Base-by-base conservation (phyloP, 768 basidiomycete genomes). In the Postia placenta region DNA sequence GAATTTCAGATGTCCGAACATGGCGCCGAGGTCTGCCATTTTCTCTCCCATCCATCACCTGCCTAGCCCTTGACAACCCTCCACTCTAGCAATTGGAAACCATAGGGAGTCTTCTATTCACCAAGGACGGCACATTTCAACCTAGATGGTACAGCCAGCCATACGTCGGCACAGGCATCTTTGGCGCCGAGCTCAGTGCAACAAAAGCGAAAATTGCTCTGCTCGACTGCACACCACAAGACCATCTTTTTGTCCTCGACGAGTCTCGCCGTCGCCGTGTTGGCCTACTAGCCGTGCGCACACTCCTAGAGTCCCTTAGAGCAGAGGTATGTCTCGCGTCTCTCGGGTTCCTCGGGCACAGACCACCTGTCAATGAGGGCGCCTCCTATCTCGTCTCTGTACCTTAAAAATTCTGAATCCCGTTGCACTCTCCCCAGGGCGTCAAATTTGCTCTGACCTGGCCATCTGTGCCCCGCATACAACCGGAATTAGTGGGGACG, bases 181-280 rank as follows among this genome's bases (percentile, higher is more conserved):
- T 45, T 24, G 45, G 45, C 7, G 30, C 45, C 33, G 45, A 45
- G 23, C 45, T 45, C 27, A 45, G 45, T 17, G 45, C 45, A 4
- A 35, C 5, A 6, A 30, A 9, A 5, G 25, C n/a, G 4, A 45
- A 45, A 30, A 20, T 45, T 15, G 45, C 45, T 5, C 27, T 45
- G n/a, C 45, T 45, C 15, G 27, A 28, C 45, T 45, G 45, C 30
- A n/a, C 20, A 12, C 5, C 27, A 9, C 20, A 24, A 11, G 45
- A 45, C 33, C 36, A 20, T 17, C 45, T 45, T 19, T 17, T 36
- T n/a, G 33, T 45, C 7, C 30, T 35, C 5, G 45, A 45, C 17
- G n/a, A 33, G 12, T 12, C 14, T n/a, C 45, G 45, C 33, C 45
- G 45, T 5, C 45, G 30, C 19, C 30, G 30, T 5, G 20, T 45